Evolutionary conservation across 495 filamentous ascomycete species (phyloP).

Genomic region (Neurospora tetrasperma): DNA sequence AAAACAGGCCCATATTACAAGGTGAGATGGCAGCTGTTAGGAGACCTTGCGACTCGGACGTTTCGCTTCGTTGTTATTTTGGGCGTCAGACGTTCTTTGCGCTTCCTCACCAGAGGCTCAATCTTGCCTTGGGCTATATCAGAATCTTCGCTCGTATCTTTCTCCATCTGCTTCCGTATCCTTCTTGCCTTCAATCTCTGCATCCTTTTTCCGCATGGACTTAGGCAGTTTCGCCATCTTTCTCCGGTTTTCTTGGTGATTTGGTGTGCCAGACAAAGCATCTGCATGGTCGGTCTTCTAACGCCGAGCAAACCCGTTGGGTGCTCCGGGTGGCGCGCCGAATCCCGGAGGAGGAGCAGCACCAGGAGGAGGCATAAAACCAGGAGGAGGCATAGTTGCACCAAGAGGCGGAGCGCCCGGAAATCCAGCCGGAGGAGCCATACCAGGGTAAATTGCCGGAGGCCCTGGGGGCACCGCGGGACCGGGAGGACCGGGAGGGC

Average conservation of each 20-base stretch:
- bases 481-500: conserved; percentile 8
- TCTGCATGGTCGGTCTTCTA: neutral
- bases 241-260: neutral
- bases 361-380: conserved; percentile 20
- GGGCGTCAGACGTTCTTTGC: neutral
- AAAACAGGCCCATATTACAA: neutral
- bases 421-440: conserved; percentile 23
- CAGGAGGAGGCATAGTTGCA: conserved; percentile 19
- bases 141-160: neutral
- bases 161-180: neutral
- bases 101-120: neutral
- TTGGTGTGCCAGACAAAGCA: neutral
- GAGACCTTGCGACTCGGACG: neutral
- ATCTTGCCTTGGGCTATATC: neutral
- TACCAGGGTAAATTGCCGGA: conserved; percentile 17
- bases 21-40: neutral
- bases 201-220: neutral
- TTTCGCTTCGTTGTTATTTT: neutral
- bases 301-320: conserved; percentile 13
- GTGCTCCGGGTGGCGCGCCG: conserved; percentile 7
- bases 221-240: neutral
- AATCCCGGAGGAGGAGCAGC: conserved; percentile 14
- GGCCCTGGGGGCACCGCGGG: conserved; percentile 3
- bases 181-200: neutral
- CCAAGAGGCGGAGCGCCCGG: conserved; percentile 19